These are phyloP conservation scores for Orbilia javanica DNA, from an alignment of 2,329 filamentous ascomycete genomes.

Conservation along the genomic window DNA sequence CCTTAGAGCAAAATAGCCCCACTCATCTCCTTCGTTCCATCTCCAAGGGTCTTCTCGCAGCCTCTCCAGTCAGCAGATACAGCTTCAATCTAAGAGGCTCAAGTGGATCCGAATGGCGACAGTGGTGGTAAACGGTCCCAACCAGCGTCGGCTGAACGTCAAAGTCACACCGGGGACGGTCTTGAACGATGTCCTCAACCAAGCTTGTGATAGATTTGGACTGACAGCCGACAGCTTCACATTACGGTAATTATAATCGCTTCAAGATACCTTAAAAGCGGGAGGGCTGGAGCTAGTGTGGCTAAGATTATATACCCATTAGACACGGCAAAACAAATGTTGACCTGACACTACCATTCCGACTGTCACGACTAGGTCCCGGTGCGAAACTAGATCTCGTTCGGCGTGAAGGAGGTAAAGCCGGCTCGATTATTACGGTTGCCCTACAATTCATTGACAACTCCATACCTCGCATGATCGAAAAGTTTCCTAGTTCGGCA, in stretches of 20 bases:
- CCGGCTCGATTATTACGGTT: slow-evolving; percentile 87
- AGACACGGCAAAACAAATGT: slow-evolving; percentile 86
- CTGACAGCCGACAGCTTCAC: slow-evolving; percentile 77
- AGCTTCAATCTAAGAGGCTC: not conserved
- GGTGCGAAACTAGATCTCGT: slow-evolving; percentile 95
- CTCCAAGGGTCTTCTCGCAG: not conserved
- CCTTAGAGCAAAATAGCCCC: not conserved
- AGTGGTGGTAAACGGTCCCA: slow-evolving; percentile 62
- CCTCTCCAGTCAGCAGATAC: not conserved
- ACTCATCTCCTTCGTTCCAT: not conserved
- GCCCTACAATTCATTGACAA: slow-evolving; percentile 77
- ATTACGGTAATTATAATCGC: slow-evolving; percentile 8
- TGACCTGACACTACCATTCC: slow-evolving; percentile 85
- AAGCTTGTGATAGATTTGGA: slow-evolving; percentile 87
- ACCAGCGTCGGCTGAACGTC: slow-evolving; percentile 80
- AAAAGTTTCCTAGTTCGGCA: slow-evolving; percentile 89
- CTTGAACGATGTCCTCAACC: slow-evolving; percentile 84
- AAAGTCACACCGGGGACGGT: slow-evolving; percentile 86
- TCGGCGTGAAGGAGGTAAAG: slow-evolving; percentile 70
- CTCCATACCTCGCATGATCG: slow-evolving; percentile 77
- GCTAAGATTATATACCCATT: slow-evolving; percentile 1
- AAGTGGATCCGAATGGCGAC: slow-evolving; percentile 30
- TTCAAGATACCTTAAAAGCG: not conserved
- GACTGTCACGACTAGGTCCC: slow-evolving; percentile 82
- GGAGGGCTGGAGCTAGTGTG: not conserved